Evolutionary conservation across 768 basidiomycete genomes (phyloP).

Genomic region (Favolaschia claudopus): DNA sequence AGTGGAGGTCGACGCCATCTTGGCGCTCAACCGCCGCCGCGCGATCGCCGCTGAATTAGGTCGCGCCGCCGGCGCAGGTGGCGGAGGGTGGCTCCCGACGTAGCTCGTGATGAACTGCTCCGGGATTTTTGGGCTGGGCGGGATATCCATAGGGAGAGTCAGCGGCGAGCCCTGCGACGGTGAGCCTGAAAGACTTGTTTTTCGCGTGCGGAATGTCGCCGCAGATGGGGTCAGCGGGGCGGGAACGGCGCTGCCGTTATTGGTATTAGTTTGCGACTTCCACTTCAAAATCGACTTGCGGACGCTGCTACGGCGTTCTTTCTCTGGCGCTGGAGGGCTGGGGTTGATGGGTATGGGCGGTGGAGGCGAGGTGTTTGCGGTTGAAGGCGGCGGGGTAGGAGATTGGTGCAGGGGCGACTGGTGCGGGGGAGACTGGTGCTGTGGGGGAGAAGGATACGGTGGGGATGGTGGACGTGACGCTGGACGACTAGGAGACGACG

Average conservation of each 20-base stretch:
- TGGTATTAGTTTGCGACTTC: constrained; percentile 54
- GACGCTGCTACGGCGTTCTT: constrained; percentile 51
- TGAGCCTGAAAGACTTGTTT: constrained; percentile 24
- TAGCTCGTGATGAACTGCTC: constrained; percentile 47
- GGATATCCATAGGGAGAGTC: constrained; percentile 52
- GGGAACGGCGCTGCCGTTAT: constrained; percentile 15
- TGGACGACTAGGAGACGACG: constrained; percentile 12
- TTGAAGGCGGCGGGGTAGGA: constrained; percentile 39
- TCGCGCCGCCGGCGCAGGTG: constrained; percentile 28
- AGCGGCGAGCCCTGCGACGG: constrained; percentile 34
- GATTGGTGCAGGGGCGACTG: constrained; percentile 21
- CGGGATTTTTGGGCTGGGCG: constrained; percentile 71
- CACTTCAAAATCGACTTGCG: constrained; percentile 81
- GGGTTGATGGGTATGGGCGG: constrained; percentile 28
- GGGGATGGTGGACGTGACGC: constrained; percentile 31
- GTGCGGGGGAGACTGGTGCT: constrained; percentile 1
- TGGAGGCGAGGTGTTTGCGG: constrained; percentile 34
- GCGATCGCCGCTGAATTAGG: constrained; percentile 25
- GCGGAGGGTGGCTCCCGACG: constrained; percentile 33
- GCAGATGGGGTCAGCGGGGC: constrained; percentile 27
- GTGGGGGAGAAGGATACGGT: constrained; percentile 19
- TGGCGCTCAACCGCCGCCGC: constrained; percentile 35
- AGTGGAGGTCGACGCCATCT: constrained; percentile 42
- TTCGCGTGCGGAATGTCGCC: constrained; percentile 19
- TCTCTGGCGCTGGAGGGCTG: constrained; percentile 33